These are phyloP conservation scores for Dioszegia aurantiaca DNA, from an alignment of 768 basidiomycete species.

Conservation along the genomic window DNA sequence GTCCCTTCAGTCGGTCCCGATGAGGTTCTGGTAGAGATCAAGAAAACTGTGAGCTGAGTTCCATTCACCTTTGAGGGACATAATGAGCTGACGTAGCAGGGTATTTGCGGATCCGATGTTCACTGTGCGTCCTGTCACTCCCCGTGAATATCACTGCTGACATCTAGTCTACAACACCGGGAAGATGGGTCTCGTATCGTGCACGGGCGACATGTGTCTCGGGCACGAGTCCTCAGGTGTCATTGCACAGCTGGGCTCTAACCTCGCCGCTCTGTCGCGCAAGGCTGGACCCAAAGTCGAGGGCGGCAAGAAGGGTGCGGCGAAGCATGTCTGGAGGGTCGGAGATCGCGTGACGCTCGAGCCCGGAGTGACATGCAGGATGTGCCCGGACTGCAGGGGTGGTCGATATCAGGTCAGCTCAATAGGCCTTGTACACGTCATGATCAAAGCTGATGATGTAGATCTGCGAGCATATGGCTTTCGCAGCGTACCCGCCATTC, in stretches of 20 bases:
- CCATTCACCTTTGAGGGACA: neutral
- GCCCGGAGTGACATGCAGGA: conserved; percentile 79
- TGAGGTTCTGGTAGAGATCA: conserved; percentile 83
- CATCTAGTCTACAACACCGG: conserved; percentile 67
- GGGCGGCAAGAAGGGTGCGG: conserved; percentile 53
- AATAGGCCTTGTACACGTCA: neutral
- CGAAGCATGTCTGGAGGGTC: conserved; percentile 59
- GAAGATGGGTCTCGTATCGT: conserved; percentile 59
- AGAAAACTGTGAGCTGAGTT: conserved; percentile 69
- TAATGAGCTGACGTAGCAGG: conserved; percentile 45
- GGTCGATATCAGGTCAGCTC: conserved; percentile 69
- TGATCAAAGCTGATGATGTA: conserved; percentile 41
- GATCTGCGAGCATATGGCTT: conserved; percentile 81
- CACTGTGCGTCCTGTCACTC: conserved; percentile 18
- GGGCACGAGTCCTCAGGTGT: conserved; percentile 91
- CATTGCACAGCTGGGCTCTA: conserved; percentile 56
- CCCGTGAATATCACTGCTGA: neutral
- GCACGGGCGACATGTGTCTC: conserved; percentile 63
- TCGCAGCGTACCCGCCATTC: conserved; percentile 90
- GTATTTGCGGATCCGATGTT: conserved; percentile 81
- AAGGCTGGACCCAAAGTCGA: conserved; percentile 19
- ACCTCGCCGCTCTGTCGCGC: conserved; percentile 34
- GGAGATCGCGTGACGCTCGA: conserved; percentile 91
- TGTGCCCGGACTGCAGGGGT: conserved; percentile 76
- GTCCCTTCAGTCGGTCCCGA: conserved; percentile 56